phyloP scores from a whole-genome alignment of 2,329 filamentous ascomycete genomes.

The Volutella citrinella region DNA sequence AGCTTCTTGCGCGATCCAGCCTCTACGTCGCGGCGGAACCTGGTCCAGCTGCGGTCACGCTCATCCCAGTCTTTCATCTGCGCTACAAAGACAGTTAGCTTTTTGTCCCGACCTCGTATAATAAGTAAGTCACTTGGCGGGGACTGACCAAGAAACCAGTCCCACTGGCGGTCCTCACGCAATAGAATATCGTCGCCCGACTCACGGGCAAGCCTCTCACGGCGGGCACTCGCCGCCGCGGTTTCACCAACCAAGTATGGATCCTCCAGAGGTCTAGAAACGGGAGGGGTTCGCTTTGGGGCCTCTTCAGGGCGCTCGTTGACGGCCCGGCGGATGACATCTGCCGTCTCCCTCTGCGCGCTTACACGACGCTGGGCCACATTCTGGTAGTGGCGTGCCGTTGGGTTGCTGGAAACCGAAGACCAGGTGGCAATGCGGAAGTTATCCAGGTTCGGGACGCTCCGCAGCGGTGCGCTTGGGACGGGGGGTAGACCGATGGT shows the following conservation, averaged over 20 bases:
- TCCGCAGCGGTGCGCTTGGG: constrained; percentile 37
- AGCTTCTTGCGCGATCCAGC: constrained; percentile 34
- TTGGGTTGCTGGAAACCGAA: constrained; percentile 52
- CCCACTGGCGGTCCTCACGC: constrained; percentile 58
- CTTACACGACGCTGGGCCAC: constrained; percentile 61
- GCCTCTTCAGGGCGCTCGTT: constrained; percentile 15
- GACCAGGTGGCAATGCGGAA: constrained; percentile 62
- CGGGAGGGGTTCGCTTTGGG: constrained; percentile 12
- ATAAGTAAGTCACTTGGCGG: too few species aligned
- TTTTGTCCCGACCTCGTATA: too few species aligned
- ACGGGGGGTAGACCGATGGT: constrained; percentile 50
- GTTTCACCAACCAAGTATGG: constrained; percentile 65
- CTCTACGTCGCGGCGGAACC: constrained; percentile 39
- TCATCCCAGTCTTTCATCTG: constrained; percentile 51
- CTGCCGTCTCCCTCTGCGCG: constrained; percentile 35
- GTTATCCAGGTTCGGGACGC: constrained; percentile 43
- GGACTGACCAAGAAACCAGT: constrained; percentile 57
- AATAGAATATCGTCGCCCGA: constrained; percentile 52
- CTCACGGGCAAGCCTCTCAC: constrained; percentile 56
- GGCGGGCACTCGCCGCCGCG: constrained; percentile 55
- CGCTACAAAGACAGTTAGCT: too few species aligned
- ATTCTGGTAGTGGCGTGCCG: constrained; percentile 58
- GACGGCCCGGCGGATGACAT: constrained; percentile 23
- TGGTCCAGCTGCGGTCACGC: constrained; percentile 47
- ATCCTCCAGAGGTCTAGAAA: constrained; percentile 58